These are phyloP conservation scores for Colletotrichum noveboracense DNA, from an alignment of 2,329 filamentous ascomycete species.

Conservation along the genomic window DNA sequence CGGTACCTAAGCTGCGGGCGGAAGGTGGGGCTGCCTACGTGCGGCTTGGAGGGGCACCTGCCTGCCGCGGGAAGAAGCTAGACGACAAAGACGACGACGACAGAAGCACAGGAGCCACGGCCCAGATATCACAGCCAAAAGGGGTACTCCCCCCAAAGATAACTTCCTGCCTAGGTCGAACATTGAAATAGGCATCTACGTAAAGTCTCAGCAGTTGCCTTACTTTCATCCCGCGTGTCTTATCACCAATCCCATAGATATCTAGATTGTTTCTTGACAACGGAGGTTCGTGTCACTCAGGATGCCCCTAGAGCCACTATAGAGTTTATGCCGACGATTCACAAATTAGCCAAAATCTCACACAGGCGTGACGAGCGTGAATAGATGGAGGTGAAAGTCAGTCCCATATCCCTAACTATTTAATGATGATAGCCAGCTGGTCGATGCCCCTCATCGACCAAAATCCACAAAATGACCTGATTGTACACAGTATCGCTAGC, in stretches of 20 bases:
- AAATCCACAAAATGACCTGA: conserved; percentile 6
- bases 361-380: not conserved
- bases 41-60: not conserved
- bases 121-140: not conserved
- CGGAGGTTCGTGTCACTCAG: not conserved
- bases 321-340: not conserved
- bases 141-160: not conserved
- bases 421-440: conserved; percentile 1
- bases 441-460: conserved; percentile 4
- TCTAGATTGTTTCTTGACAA: not conserved
- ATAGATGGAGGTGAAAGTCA: not conserved
- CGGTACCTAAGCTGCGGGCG: not conserved
- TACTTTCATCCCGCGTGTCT: not conserved
- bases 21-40: conserved; percentile 10
- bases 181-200: not conserved
- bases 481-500: conserved; percentile 15
- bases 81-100: not conserved
- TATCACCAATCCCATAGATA: not conserved
- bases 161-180: not conserved
- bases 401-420: conserved; percentile 4
- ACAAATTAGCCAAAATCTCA: not conserved
- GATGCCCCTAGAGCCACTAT: not conserved
- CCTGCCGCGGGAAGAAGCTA: not conserved
- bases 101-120: not conserved
- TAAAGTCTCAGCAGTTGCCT: not conserved